A percentile compares a stretch with the other conserved stretches of the same genome.
Evolutionary conservation across 129 eudicot species (phyloP).

Genomic region (Saussurea involucrata): DNA sequence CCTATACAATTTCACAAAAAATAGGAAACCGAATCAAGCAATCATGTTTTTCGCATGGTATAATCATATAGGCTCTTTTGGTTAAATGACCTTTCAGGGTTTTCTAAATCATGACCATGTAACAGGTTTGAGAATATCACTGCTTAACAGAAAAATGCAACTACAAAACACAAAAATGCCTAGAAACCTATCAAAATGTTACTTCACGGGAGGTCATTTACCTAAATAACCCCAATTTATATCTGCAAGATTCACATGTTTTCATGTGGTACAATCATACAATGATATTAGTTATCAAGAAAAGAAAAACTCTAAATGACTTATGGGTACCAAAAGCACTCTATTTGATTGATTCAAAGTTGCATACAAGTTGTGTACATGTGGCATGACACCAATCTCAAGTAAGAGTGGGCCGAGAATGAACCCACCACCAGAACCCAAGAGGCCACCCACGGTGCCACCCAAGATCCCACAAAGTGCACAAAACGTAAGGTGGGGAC

Average conservation of each 20-base stretch:
- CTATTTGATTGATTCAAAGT: background rate
- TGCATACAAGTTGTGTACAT: slow-evolving; percentile 37
- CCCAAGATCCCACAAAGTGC: slow-evolving; percentile 87
- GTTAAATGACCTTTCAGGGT: background rate
- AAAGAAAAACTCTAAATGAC: background rate
- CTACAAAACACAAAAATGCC: too few species aligned
- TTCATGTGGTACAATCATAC: background rate
- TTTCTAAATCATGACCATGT: background rate
- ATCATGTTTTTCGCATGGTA: background rate
- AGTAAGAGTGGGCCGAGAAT: slow-evolving; percentile 91
- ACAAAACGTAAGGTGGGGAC: slow-evolving; percentile 61
- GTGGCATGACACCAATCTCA: slow-evolving; percentile 97
- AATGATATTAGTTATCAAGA: background rate
- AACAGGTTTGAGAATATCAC: too few species aligned
- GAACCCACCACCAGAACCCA: slow-evolving; percentile 99
- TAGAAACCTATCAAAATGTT: too few species aligned
- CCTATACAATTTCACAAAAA: slow-evolving; percentile 35
- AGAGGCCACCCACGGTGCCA: slow-evolving; percentile 93
- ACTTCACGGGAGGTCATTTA: too few species aligned
- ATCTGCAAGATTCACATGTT: background rate
- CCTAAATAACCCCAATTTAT: too few species aligned
- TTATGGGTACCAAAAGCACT: background rate
- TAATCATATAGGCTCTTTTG: background rate
- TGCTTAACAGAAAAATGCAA: too few species aligned
- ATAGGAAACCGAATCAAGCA: background rate